Percentiles rank a stretch among this genome's conserved stretches.
Conservation (phyloP, 2,329 filamentous ascomycete species). For the Aspergillus fischeri region DNA sequence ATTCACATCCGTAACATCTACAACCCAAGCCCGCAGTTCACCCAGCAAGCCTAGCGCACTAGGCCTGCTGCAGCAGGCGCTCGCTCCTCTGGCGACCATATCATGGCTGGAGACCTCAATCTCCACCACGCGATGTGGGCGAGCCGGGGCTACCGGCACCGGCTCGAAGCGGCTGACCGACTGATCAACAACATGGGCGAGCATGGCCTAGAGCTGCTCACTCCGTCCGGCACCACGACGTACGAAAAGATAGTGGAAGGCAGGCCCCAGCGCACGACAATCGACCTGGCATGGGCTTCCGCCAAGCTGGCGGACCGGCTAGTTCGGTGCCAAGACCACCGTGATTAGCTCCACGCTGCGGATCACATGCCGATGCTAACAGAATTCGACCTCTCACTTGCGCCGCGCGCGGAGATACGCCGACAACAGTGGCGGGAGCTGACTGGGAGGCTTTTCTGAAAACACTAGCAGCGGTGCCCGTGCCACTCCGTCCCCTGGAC, state of each 20-base stretch:
- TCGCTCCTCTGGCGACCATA: neutral
- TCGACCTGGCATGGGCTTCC: constrained; percentile 2
- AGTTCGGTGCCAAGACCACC: neutral
- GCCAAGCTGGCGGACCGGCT: neutral
- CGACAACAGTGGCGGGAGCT: neutral
- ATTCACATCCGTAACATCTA: constrained; percentile 22
- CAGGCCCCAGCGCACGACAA: neutral
- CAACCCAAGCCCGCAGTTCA: constrained; percentile 8
- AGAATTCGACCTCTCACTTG: neutral
- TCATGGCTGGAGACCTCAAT: constrained; percentile 8
- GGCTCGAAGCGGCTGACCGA: neutral
- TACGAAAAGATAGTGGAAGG: neutral
- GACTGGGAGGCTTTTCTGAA: neutral
- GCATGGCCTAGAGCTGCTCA: neutral
- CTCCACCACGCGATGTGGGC: constrained; percentile 5
- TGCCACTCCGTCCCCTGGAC: neutral
- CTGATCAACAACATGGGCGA: neutral
- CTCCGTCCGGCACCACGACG: constrained; percentile 1
- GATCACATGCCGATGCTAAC: constrained; percentile 5
- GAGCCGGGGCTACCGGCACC: neutral
- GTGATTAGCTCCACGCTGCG: neutral
- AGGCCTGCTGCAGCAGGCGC: neutral
- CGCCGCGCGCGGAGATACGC: neutral
- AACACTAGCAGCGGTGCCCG: neutral
- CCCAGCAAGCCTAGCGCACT: neutral